Percentiles rank a stretch among this genome's conserved stretches.
Evolutionary conservation across 495 filamentous ascomycete genomes (phyloP).

Genomic region (Diplogelasinospora grovesii): DNA sequence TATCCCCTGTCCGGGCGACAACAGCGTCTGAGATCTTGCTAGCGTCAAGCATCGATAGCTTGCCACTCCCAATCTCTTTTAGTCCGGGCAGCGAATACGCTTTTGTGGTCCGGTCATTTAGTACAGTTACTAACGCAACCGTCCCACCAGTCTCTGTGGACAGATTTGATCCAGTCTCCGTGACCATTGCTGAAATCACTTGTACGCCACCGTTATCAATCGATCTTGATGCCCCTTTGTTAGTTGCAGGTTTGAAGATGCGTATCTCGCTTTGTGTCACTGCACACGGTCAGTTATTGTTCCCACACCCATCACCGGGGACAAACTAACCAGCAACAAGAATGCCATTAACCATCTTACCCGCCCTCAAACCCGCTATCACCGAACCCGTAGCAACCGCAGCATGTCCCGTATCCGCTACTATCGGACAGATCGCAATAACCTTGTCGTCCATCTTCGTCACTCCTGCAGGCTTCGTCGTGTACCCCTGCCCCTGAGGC

Average conservation of each 20-base stretch:
- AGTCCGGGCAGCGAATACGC: constrained; percentile 80
- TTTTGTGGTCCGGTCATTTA: constrained; percentile 68
- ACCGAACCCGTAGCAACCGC: constrained; percentile 67
- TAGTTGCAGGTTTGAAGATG: constrained; percentile 76
- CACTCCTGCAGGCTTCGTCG: constrained; percentile 63
- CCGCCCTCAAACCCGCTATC: constrained; percentile 65
- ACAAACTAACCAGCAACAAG: constrained; percentile 45
- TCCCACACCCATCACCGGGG: too few relatives aligned
- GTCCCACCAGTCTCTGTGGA: constrained; percentile 61
- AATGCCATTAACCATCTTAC: constrained; percentile 64
- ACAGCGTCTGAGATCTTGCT: constrained; percentile 58
- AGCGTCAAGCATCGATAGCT: constrained; percentile 62
- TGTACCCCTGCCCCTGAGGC: constrained; percentile 64
- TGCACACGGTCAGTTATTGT: constrained; percentile 14
- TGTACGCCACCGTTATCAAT: too few relatives aligned
- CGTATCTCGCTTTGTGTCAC: constrained; percentile 70
- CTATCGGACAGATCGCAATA: constrained; percentile 68
- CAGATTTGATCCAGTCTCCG: too few relatives aligned
- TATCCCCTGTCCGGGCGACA: constrained; percentile 68
- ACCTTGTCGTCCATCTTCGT: constrained; percentile 62
- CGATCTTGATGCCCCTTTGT: constrained; percentile 81
- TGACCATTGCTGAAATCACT: too few relatives aligned
- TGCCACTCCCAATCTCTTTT: constrained; percentile 70
- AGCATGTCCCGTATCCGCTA: constrained; percentile 65
- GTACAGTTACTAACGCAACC: constrained; percentile 77